Evolutionary conservation across 768 basidiomycete species (phyloP), one percentile per base, ranked within the genome.

Genomic region (Boletus subcaerulescens): DNA sequence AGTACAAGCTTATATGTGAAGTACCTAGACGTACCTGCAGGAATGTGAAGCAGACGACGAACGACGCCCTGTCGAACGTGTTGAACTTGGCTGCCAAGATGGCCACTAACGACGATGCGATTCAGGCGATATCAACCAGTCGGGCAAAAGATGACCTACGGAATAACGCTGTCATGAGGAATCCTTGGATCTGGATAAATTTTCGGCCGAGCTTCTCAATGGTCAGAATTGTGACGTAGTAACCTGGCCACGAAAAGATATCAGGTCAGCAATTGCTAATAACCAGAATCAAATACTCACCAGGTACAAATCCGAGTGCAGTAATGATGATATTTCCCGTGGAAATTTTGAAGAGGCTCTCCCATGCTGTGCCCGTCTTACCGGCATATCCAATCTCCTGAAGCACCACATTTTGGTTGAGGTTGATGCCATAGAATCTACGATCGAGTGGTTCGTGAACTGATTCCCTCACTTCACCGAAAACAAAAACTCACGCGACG

Each of bases 331-430:
- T 75, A 57, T 81, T 83, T 5, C 88, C 88, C 0, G 79, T 79
- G 0, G 83, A 79, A 24, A 89, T 74, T 50, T 85, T 82, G 78
- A 84, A 88, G 10, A 91, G 74, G 18, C 81, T 76, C 40, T 84
- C 68, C 85, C 85, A 87, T 8, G 83, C 72, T 1, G 80, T 77
- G 3, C 83, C 87, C 0, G 68, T 67, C 29, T 56, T 70, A 12
- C 86, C 87, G 46, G 77, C 85, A 61, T 78, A 89, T 1, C 87
- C 87, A 35, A 92, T 89, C 61, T 83, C 76, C 59, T 84, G 73
- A 9, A 92, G 78, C n/a, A 92, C 87, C 60, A 87, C 84, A 61
- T 84, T 86, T 60, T 87, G 86, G 74, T 89, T 89, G 48, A 83
- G 67, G 64, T 82, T 83, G 73, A 91, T 86, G 4, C 89, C 89